Evolutionary conservation across 257 asterid genomes (phyloP).

Genomic region (Lavandula angustifolia): DNA sequence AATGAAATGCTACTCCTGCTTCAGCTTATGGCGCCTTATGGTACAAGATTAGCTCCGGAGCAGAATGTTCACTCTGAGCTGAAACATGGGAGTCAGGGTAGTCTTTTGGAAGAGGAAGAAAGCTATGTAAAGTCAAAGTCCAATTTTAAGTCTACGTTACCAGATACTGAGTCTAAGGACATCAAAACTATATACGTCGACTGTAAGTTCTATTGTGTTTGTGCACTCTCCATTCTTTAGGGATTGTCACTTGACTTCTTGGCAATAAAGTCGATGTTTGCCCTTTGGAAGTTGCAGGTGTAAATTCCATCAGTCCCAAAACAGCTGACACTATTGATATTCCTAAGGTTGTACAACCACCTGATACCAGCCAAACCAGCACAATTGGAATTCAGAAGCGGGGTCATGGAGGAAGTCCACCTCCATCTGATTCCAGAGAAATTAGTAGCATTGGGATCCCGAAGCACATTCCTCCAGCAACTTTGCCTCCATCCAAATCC

Average conservation of each 20-base stretch:
- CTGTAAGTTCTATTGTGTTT: conserved; percentile 57
- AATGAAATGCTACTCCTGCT: conserved; percentile 27
- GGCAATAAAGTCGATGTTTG: conserved; percentile 21
- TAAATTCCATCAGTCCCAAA: conserved; percentile 51
- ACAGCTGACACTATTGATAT: conserved; percentile 47
- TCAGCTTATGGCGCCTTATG: conserved; percentile 60
- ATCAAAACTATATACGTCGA: conserved; percentile 94
- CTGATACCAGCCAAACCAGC: conserved; percentile 57
- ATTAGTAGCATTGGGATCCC: conserved; percentile 44
- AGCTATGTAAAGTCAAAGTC: conserved; percentile 61
- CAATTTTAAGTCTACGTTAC: conserved; percentile 46
- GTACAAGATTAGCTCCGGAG: conserved; percentile 54
- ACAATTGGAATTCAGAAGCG: conserved; percentile 53
- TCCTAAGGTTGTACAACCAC: conserved; percentile 47
- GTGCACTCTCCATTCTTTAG: background rate
- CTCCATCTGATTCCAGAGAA: conserved; percentile 47
- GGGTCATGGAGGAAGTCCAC: conserved; percentile 40
- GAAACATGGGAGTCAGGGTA: conserved; percentile 49
- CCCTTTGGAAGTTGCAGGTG: conserved; percentile 66
- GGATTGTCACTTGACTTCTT: conserved; percentile 13
- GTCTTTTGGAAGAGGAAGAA: conserved; percentile 54
- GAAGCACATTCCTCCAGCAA: conserved; percentile 51
- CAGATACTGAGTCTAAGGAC: conserved; percentile 80
- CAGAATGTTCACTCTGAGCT: conserved; percentile 52
- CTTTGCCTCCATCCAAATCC: conserved; percentile 47